Evolutionary conservation across 2,329 filamentous ascomycete species (phyloP).

Genomic region (Thielaviopsis euricoi): DNA sequence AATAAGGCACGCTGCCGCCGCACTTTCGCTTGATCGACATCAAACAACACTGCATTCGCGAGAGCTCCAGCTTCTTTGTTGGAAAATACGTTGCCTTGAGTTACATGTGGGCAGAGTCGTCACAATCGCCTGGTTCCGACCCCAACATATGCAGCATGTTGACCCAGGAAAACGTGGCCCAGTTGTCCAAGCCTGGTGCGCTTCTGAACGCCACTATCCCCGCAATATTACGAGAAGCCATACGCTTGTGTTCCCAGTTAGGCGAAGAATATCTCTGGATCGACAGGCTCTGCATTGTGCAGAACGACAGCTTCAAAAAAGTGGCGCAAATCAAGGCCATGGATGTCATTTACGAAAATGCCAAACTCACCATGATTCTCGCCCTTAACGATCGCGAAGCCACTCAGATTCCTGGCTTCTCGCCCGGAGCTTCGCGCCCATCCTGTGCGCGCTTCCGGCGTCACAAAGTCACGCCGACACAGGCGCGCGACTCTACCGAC

Average conservation of each 20-base stretch:
- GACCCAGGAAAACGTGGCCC: not conserved
- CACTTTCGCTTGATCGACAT: conserved; percentile 5
- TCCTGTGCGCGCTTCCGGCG: not conserved
- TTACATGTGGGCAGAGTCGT: conserved; percentile 1
- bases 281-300: conserved; percentile 3
- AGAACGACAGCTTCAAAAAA: not conserved
- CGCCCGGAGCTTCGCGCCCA: not conserved
- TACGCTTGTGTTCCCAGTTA: not conserved
- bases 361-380: conserved; percentile 2
- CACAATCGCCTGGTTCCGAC: not conserved
- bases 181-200: not conserved
- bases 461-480: not conserved
- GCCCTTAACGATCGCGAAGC: not conserved
- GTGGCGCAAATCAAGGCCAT: not conserved
- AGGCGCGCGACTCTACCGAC: not conserved
- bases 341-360: conserved; percentile 1
- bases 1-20: not conserved
- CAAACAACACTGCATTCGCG: not conserved
- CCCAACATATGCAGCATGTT: not conserved
- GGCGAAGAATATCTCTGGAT: conserved; percentile 3
- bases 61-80: not conserved
- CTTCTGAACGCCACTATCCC: not conserved
- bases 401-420: not conserved
- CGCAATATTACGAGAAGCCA: not conserved
- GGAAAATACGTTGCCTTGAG: not conserved